Evolutionary conservation across 768 basidiomycete species (phyloP).

Genomic region (Xerocomellus intermedius): DNA sequence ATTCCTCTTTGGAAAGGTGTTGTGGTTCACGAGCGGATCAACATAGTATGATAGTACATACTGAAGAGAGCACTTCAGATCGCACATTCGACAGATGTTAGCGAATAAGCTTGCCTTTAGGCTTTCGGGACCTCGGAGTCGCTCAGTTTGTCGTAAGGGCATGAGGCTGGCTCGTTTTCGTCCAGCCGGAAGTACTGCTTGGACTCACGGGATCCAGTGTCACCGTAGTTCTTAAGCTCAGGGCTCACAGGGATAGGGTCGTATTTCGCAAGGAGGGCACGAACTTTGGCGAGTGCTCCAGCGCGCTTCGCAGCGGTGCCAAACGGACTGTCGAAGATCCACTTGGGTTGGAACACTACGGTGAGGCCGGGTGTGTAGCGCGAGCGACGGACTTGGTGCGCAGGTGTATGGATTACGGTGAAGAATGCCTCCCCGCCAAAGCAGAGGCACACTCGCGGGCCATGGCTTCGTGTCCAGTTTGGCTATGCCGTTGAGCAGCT

Average conservation of each 20-base stretch:
- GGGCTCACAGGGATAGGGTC: conserved; percentile 23
- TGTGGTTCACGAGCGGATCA: not conserved
- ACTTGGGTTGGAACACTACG: conserved; percentile 25
- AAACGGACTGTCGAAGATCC: conserved; percentile 25
- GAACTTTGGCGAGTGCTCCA: conserved; percentile 18
- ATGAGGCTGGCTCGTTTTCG: conserved; percentile 19
- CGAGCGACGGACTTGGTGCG: conserved; percentile 23
- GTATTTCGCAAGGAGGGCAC: conserved; percentile 16
- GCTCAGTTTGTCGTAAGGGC: conserved; percentile 15
- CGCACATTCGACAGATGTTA: not conserved
- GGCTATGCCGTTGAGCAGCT: conserved; percentile 19
- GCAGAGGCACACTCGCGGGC: conserved; percentile 17
- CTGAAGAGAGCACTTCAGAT: not conserved
- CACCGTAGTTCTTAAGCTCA: conserved; percentile 24
- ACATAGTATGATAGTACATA: no score
- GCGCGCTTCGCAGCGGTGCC: conserved; percentile 18
- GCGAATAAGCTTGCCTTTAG: not conserved
- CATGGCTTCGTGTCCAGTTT: conserved; percentile 19
- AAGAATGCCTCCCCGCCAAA: conserved; percentile 23
- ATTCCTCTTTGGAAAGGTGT: conserved; percentile 4
- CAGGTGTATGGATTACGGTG: conserved; percentile 20
- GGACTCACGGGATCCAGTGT: conserved; percentile 20
- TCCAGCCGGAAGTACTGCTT: conserved; percentile 24
- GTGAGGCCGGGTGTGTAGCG: conserved; percentile 20
- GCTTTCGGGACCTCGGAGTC: not conserved